Percentiles rank a stretch among this genome's conserved stretches.
phyloP scores from a whole-genome alignment of 2,329 filamentous ascomycete genomes.

The Exophiala alcalophila region DNA sequence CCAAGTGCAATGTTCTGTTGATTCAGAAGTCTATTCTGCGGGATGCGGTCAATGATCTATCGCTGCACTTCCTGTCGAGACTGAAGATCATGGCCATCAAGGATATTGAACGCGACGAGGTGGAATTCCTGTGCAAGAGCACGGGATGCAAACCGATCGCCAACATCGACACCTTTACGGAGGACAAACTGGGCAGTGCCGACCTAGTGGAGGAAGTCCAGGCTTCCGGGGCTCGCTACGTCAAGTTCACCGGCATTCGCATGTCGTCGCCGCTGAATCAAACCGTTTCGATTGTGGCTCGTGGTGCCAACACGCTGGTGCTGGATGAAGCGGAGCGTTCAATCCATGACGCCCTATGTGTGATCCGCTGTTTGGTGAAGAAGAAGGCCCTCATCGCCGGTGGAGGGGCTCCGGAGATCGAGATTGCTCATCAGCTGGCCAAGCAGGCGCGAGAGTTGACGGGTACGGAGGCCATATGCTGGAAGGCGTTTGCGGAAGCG shows the following conservation, averaged over 20 bases:
- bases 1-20: slow-evolving; percentile 96
- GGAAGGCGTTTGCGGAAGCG: slow-evolving; percentile 97
- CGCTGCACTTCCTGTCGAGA: slow-evolving; percentile 94
- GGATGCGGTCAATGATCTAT: slow-evolving; percentile 96
- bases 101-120: slow-evolving; percentile 97
- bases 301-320: slow-evolving; percentile 90
- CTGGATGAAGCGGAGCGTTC: slow-evolving; percentile 96
- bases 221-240: slow-evolving; percentile 81
- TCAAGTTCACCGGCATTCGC: slow-evolving; percentile 92
- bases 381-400: slow-evolving; percentile 99
- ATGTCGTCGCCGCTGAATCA: slow-evolving; percentile 57
- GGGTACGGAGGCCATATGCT: slow-evolving; percentile 96
- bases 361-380: slow-evolving; percentile 96
- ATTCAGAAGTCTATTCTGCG: slow-evolving; percentile 98
- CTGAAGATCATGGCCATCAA: slow-evolving; percentile 94
- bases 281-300: slow-evolving; percentile 91
- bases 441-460: slow-evolving; percentile 77
- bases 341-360: slow-evolving; percentile 94
- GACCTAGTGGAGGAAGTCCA: slow-evolving; percentile 92
- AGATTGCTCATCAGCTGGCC: slow-evolving; percentile 83
- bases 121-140: slow-evolving; percentile 99
- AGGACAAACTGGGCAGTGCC: slow-evolving; percentile 93
- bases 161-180: slow-evolving; percentile 96
- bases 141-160: slow-evolving; percentile 98
- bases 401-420: slow-evolving; percentile 93